Percentiles rank a stretch among this genome's conserved stretches.
Evolutionary conservation across 139 green algal species (phyloP).

Genomic region (Coccomyxa sp.): DNA sequence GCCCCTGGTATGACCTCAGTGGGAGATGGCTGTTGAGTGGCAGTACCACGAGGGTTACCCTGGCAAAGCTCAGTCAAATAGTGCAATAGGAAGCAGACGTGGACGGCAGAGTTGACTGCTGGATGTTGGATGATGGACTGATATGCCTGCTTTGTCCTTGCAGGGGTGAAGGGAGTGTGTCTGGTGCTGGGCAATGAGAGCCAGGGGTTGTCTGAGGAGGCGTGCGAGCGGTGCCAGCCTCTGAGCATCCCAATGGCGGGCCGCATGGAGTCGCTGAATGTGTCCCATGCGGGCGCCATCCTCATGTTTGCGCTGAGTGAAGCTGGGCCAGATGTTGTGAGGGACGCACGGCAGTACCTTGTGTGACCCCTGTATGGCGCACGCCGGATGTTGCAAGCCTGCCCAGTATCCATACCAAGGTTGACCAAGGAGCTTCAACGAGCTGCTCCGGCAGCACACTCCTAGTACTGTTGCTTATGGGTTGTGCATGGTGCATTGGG

Average conservation of each 20-base stretch:
- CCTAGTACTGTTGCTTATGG: not conserved
- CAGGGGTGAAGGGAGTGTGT: slow-evolving; percentile 24
- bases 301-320: slow-evolving; percentile 45
- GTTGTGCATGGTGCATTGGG: not conserved
- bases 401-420: too few relatives aligned
- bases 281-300: slow-evolving; percentile 62
- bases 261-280: slow-evolving; percentile 80
- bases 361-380: not conserved
- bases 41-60: too few relatives aligned
- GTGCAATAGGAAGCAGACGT: too few relatives aligned
- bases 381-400: not conserved
- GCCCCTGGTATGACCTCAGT: too few relatives aligned
- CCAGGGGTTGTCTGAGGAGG: slow-evolving; percentile 52
- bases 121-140: too few relatives aligned
- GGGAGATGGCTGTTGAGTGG: too few relatives aligned
- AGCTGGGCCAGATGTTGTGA: not conserved
- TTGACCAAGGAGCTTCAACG: not conserved
- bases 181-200: slow-evolving; percentile 80
- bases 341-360: not conserved
- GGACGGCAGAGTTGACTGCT: too few relatives aligned
- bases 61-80: too few relatives aligned
- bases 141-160: too few relatives aligned
- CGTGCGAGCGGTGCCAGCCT: slow-evolving; percentile 22
- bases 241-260: slow-evolving; percentile 67
- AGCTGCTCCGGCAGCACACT: too few relatives aligned